Conservation (phyloP, 805 yeast genomes). For the Yamadazyma sp. region DNA sequence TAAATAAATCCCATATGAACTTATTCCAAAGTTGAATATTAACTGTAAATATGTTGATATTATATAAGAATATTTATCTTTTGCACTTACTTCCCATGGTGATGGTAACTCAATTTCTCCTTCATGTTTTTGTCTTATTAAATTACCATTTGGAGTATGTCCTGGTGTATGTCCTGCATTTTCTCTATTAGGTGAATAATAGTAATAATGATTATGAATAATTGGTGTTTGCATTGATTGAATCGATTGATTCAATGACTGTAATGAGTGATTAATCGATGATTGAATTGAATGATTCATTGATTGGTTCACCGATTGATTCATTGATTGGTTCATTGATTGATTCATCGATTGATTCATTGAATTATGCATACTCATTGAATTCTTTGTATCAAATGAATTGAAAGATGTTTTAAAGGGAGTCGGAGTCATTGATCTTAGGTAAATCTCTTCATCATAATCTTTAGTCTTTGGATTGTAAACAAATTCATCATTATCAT, state of each 20-base stretch:
- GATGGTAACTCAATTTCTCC: constrained; percentile 46
- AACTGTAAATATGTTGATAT: constrained; percentile 63
- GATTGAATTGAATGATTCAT: too few relatives aligned
- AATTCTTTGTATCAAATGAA: too few relatives aligned
- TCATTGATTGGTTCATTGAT: too few relatives aligned
- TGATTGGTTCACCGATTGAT: too few relatives aligned
- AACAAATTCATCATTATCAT: constrained; percentile 9
- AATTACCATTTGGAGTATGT: constrained; percentile 5
- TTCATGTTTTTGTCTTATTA: constrained; percentile 3
- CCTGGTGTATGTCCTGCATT: too few relatives aligned
- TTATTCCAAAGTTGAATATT: constrained; percentile 45
- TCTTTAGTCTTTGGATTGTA: constrained; percentile 16
- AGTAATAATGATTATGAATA: constrained; percentile 48
- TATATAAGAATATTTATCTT: constrained; percentile 51
- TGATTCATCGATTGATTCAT: too few relatives aligned
- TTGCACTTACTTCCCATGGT: constrained; percentile 50
- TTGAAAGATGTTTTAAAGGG: neutral
- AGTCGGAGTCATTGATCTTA: constrained; percentile 1
- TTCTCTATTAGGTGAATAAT: constrained; percentile 15
- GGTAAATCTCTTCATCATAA: constrained; percentile 14
- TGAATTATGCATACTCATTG: too few relatives aligned
- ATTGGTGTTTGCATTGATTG: too few relatives aligned
- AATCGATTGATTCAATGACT: too few relatives aligned
- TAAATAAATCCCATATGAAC: constrained; percentile 43
- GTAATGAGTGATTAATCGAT: too few relatives aligned